Evolutionary conservation across 148 eudicot species (phyloP).

Genomic region (Chenopodium suecicum): DNA sequence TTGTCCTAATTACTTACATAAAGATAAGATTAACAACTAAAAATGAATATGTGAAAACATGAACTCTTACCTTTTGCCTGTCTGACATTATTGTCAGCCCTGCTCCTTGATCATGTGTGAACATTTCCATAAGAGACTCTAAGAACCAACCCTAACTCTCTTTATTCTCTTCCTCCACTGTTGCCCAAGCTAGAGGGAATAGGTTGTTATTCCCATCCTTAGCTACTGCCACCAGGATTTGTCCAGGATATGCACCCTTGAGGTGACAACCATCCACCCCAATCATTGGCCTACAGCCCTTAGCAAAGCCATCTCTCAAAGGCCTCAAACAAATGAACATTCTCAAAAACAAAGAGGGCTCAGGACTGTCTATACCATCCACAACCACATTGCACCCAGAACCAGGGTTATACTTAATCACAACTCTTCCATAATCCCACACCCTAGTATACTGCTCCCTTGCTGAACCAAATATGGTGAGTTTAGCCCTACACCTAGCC

Average conservation of each 20-base stretch:
- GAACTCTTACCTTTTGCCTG: too few species aligned
- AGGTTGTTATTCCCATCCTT: background rate
- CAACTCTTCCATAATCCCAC: conserved; percentile 1
- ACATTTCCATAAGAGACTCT: too few species aligned
- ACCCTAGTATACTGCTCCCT: background rate
- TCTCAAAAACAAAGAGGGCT: background rate
- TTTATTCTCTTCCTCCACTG: background rate
- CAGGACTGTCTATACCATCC: background rate
- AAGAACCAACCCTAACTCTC: background rate
- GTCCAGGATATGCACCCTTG: background rate
- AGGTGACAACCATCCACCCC: background rate
- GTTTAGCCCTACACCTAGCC: background rate
- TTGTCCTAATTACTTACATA: too few species aligned
- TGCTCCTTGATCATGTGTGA: too few species aligned
- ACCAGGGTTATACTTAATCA: background rate
- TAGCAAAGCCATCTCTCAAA: background rate
- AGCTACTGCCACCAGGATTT: background rate
- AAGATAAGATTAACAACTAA: too few species aligned
- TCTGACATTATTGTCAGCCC: too few species aligned
- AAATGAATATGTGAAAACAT: too few species aligned
- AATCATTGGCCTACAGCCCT: background rate
- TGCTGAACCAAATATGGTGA: background rate
- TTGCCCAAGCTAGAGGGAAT: background rate
- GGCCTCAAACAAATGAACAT: background rate
- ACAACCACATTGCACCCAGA: background rate